Evolutionary conservation across 495 filamentous ascomycete species (phyloP), one percentile per base, ranked within the genome.

Genomic region (Penicillium lividum): DNA sequence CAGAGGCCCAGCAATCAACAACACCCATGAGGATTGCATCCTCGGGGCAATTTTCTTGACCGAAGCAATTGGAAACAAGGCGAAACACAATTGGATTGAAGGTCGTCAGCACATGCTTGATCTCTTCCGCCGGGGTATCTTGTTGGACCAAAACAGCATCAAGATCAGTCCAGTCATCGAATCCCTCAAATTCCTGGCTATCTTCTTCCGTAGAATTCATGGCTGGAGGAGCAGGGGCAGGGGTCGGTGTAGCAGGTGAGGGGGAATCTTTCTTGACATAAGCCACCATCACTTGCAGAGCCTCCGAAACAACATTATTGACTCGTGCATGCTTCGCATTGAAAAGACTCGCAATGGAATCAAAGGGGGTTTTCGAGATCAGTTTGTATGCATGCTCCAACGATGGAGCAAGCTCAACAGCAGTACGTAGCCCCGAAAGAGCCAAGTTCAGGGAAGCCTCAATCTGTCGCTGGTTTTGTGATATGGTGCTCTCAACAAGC

Each of bases 171-270:
- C 82, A 89, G 60, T 89, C 88, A 34, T 86, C 88, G 66, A 86
- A 89, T 44, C 90, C 88, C 29, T 87, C 88, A 67, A 86, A 90
- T 44, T 91, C 88, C 67, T 90, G 88, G 57, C 87, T 90, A 44
- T 91, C 88, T 50, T 90, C 88, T 51, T 82, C 80, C 0, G 50
- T 43, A 40, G 56, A 29, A 10, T 66, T 58, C 45, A 55, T 31
- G 29, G 36, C 45, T 27, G 34, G 28, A 51, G 56, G 50, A 27
- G 33, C 47, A 7, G 29, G 51, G 2, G n/a, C 34, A 16, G 56
- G 38, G 7, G n/a, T 30, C 13, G 56, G 28, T 57, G 54, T 5
- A 34, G 66, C 61, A 47, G 58, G 22, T 46, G 53, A 7, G 42
- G 64, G 63, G 45, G 36, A 36, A 42, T 78, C 73, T 60, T 77